Percentiles rank a stretch among this genome's conserved stretches.
Conservation (phyloP, 306 rosid species). For the Malus sylvestris region DNA sequence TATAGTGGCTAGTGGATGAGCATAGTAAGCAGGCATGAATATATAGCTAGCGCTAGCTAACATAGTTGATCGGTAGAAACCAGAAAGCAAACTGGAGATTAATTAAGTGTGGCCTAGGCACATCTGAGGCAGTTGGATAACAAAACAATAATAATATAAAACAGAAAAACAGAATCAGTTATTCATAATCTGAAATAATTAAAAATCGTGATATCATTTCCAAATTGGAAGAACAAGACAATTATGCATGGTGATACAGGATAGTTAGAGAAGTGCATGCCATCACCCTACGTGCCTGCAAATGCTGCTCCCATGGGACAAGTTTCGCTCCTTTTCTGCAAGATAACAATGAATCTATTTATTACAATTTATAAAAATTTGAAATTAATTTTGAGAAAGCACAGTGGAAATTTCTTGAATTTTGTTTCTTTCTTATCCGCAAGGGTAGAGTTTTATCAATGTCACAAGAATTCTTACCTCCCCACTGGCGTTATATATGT, state of each 20-base stretch:
- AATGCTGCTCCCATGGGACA: conserved; percentile 43
- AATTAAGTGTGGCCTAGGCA: neutral
- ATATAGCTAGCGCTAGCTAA: too few species aligned
- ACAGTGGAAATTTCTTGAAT: conserved; percentile 26
- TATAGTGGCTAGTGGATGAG: neutral
- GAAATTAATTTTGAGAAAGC: neutral
- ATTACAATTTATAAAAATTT: neutral
- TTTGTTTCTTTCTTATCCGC: conserved; percentile 44
- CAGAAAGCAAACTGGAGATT: neutral
- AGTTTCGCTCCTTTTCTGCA: conserved; percentile 28
- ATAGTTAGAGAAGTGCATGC: conserved; percentile 21
- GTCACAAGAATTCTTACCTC: conserved; percentile 7
- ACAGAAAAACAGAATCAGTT: conserved; percentile 13
- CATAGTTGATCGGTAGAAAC: neutral
- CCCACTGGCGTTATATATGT: conserved; percentile 40
- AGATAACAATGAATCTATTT: conserved; percentile 27
- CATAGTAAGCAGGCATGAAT: too few species aligned
- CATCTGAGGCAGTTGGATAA: neutral
- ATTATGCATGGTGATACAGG: conserved; percentile 15
- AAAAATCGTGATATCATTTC: conserved; percentile 26
- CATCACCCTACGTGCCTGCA: conserved; percentile 54
- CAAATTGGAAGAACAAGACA: conserved; percentile 25
- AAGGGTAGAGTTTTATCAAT: conserved; percentile 13
- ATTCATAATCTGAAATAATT: neutral
- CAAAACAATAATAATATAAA: conserved; percentile 2